Conservation (phyloP, 768 basidiomycete genomes). For the Calvatia gigantea region DNA sequence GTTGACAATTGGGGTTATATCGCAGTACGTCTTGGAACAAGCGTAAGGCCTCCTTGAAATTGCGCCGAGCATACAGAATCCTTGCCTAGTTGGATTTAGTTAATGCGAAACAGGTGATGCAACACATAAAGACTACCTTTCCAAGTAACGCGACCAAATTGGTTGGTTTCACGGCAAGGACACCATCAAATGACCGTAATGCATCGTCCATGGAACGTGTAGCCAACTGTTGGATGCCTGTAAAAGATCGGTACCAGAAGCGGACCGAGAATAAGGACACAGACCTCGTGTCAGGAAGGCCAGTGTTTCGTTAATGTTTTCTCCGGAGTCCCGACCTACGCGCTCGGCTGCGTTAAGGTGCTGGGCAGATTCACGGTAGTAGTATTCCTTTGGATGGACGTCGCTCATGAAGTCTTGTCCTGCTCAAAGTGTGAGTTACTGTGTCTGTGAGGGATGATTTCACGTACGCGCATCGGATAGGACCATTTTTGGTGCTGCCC, state of each 20-base stretch:
- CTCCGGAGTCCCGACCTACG: constrained; percentile 54
- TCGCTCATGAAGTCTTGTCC: constrained; percentile 62
- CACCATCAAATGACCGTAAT: constrained; percentile 73
- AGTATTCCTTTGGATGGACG: constrained; percentile 64
- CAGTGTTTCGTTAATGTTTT: constrained; percentile 51
- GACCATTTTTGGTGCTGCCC: constrained; percentile 79
- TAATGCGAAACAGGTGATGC: background rate
- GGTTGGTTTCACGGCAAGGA: constrained; percentile 74
- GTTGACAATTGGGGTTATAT: constrained; percentile 73
- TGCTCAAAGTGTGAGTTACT: constrained; percentile 21
- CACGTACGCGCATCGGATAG: constrained; percentile 70
- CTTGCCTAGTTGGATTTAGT: constrained; percentile 56
- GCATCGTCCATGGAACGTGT: constrained; percentile 82
- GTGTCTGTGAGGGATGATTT: background rate
- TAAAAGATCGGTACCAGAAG: constrained; percentile 2
- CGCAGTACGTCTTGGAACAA: constrained; percentile 82
- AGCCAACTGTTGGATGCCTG: constrained; percentile 82
- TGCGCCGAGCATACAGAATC: constrained; percentile 76
- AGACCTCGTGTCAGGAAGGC: constrained; percentile 66
- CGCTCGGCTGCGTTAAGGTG: constrained; percentile 61
- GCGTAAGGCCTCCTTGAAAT: constrained; percentile 76
- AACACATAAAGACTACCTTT: constrained; percentile 50
- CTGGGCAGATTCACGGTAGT: constrained; percentile 65
- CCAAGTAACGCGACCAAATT: constrained; percentile 87
- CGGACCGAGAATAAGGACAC: constrained; percentile 12